A percentile compares a stretch with the other conserved stretches of the same genome.
These are phyloP conservation scores for Begonia masoniana DNA, from an alignment of 306 rosid genomes.

Conservation along the genomic window DNA sequence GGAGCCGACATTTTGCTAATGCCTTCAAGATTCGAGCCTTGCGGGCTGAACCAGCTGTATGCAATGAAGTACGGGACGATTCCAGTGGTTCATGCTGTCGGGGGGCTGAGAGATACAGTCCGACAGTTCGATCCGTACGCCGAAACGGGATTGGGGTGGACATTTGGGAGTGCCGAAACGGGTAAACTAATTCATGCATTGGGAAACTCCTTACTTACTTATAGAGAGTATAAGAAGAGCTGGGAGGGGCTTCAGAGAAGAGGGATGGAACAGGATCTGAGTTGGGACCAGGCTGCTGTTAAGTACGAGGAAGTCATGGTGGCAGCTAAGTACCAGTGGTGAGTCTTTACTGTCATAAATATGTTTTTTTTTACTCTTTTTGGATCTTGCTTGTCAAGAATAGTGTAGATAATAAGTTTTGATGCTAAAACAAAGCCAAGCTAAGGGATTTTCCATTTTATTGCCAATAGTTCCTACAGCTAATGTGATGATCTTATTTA, in stretches of 20 bases:
- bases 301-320: conserved; percentile 81
- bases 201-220: conserved; percentile 64
- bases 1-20: conserved; percentile 79
- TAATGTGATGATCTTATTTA: conserved; percentile 59
- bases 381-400: no score
- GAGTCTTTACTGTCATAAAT: conserved; percentile 2
- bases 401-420: no score
- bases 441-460: no score
- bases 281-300: conserved; percentile 92
- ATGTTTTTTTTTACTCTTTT: no score
- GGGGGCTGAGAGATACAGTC: conserved; percentile 84
- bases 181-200: conserved; percentile 49
- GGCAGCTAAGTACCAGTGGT: conserved; percentile 87
- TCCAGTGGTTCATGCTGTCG: conserved; percentile 90
- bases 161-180: conserved; percentile 67
- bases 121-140: conserved; percentile 55
- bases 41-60: conserved; percentile 89
- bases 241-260: conserved; percentile 95
- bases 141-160: conserved; percentile 85
- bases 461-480: no score
- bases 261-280: conserved; percentile 80
- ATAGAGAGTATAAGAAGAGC: conserved; percentile 58
- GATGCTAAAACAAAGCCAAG: no score
- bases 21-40: conserved; percentile 97
- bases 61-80: conserved; percentile 89